Evolutionary conservation across 169 alveolate genomes (phyloP).

Genomic region (Neospora caninum): DNA sequence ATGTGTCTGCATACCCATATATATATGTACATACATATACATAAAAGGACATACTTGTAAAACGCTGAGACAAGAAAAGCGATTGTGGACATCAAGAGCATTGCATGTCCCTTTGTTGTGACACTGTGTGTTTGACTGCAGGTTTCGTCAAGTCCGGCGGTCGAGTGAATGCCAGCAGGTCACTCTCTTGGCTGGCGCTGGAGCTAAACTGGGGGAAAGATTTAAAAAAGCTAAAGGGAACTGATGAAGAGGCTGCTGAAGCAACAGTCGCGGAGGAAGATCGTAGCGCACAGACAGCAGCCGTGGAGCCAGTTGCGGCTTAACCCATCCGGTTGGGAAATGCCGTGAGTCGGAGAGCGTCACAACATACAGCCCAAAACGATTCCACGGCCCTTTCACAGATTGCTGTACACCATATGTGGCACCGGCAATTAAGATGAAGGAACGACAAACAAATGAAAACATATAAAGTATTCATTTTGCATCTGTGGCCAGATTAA

Average conservation of each 20-base stretch:
- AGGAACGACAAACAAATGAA: not conserved
- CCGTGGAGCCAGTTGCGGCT: not conserved
- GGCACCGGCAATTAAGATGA: not conserved
- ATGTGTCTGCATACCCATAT: not conserved
- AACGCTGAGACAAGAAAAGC: too few relatives aligned
- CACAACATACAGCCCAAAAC: not conserved
- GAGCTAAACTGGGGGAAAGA: not conserved
- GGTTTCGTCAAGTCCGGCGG: constrained; percentile 53
- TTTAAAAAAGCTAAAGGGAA: not conserved
- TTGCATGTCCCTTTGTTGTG: not conserved
- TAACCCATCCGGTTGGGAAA: not conserved
- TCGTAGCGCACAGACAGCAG: not conserved
- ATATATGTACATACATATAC: not conserved
- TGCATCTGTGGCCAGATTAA: not conserved
- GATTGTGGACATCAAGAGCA: not conserved
- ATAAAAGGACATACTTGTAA: not conserved
- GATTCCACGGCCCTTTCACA: not conserved
- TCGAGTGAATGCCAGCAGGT: constrained; percentile 26
- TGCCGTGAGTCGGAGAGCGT: not conserved
- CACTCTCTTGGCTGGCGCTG: not conserved
- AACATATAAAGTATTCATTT: not conserved
- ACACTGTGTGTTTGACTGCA: not conserved
- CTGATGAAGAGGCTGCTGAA: not conserved
- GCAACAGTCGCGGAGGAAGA: not conserved
- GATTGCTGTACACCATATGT: too few relatives aligned